phyloP scores from a whole-genome alignment of 148 eudicot genomes.

The Dysphania ambrosioides region DNA sequence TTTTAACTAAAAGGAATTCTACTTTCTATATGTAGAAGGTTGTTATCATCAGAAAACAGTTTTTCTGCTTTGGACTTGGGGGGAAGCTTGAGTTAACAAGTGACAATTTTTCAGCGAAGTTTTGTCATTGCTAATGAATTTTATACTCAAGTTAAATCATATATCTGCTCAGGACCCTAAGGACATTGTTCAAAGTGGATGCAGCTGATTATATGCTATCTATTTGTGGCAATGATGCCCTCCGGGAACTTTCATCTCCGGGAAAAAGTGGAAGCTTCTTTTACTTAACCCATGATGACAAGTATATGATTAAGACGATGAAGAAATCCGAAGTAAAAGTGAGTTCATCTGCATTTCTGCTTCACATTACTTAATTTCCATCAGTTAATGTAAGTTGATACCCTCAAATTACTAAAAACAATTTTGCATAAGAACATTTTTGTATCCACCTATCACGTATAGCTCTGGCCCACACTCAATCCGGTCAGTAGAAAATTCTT shows the following conservation, averaged over 20 bases:
- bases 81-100: background rate
- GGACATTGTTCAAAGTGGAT: conserved; percentile 84
- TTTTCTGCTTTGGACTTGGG: background rate
- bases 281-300: conserved; percentile 78
- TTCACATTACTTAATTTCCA: background rate
- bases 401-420: background rate
- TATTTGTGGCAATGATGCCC: conserved; percentile 82
- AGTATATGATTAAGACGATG: conserved; percentile 89
- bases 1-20: background rate
- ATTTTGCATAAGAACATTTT: background rate
- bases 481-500: background rate
- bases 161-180: conserved; percentile 52
- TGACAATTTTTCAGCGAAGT: background rate
- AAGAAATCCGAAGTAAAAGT: conserved; percentile 83
- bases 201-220: conserved; percentile 90
- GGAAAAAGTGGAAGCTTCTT: conserved; percentile 96
- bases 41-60: background rate
- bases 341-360: conserved; percentile 29
- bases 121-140: background rate
- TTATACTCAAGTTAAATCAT: background rate
- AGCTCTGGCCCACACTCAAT: background rate
- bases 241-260: conserved; percentile 86
- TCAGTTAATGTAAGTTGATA: background rate
- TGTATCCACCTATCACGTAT: background rate
- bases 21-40: background rate